phyloP scores from a whole-genome alignment of 495 filamentous ascomycete species.

The Bombardia bombarda region DNA sequence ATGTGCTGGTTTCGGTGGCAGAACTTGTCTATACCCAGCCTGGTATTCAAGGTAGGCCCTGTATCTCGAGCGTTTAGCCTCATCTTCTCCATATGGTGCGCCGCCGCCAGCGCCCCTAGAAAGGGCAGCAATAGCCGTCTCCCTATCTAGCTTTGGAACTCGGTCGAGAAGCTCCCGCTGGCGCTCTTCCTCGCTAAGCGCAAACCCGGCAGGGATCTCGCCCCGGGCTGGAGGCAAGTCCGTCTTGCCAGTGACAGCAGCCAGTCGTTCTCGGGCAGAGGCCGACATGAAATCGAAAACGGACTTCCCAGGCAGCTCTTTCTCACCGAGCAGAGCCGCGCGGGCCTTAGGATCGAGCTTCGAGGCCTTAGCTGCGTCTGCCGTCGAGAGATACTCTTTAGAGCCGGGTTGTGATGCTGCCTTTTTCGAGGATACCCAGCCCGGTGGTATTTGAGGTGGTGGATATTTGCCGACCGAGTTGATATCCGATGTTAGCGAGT shows the following conservation, averaged over 20 bases:
- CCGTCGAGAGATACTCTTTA: slow-evolving; percentile 54
- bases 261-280: slow-evolving; percentile 69
- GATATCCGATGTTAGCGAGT: slow-evolving; percentile 46
- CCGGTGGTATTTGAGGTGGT: slow-evolving; percentile 66
- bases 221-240: slow-evolving; percentile 71
- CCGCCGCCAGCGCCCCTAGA: slow-evolving; percentile 63
- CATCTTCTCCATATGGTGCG: slow-evolving; percentile 82
- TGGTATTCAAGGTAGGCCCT: slow-evolving; percentile 69
- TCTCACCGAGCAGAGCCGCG: slow-evolving; percentile 76
- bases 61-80: slow-evolving; percentile 69
- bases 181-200: slow-evolving; percentile 49
- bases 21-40: slow-evolving; percentile 52
- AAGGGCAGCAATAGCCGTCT: slow-evolving; percentile 66
- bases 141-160: slow-evolving; percentile 66
- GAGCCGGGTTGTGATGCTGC: slow-evolving; percentile 25
- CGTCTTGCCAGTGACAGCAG: slow-evolving; percentile 60
- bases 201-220: slow-evolving; percentile 63
- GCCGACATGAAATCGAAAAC: slow-evolving; percentile 91
- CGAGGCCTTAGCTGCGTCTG: slow-evolving; percentile 66
- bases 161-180: slow-evolving; percentile 49
- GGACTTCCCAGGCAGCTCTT: slow-evolving; percentile 79
- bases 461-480: slow-evolving; percentile 56
- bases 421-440: slow-evolving; percentile 66
- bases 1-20: slow-evolving; percentile 46
- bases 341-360: slow-evolving; percentile 70